Conservation (phyloP, 345 rosid genomes). For the Clausena lansium region DNA sequence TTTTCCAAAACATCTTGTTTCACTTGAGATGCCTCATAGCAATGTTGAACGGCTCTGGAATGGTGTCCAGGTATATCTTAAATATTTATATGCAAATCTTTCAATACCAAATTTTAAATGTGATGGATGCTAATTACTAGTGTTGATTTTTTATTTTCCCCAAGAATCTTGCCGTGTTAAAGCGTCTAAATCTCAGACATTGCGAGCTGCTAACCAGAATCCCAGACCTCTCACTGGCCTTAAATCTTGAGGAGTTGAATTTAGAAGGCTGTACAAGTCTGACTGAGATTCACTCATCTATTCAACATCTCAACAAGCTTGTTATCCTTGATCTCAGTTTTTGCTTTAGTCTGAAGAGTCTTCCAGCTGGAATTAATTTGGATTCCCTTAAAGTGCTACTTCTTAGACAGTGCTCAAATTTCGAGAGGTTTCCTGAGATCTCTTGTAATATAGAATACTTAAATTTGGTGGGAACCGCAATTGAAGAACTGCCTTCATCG, state of each 20-base stretch:
- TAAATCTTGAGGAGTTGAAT: conserved; percentile 25
- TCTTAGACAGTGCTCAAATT: no score
- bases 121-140: not conserved
- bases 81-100: not conserved
- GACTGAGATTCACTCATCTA: not conserved
- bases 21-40: conserved; percentile 25
- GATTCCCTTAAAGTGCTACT: no score
- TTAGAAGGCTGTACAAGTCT: conserved; percentile 27
- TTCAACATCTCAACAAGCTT: conserved; percentile 27
- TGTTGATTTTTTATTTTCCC: not conserved
- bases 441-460: no score
- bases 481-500: no score
- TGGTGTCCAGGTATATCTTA: conserved; percentile 18
- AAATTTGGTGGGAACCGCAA: rapidly evolving
- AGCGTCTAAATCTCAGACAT: conserved; percentile 22
- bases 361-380: conserved; percentile 10
- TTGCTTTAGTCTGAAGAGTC: conserved; percentile 21
- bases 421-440: no score
- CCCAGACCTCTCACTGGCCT: not conserved
- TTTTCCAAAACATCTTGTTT: conserved; percentile 24
- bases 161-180: not conserved
- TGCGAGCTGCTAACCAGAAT: conserved; percentile 11
- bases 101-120: not conserved
- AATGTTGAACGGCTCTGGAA: not conserved
- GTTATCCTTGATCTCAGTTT: no score